phyloP scores from a whole-genome alignment of 495 filamentous ascomycete species.

The Tuber aestivum region DNA sequence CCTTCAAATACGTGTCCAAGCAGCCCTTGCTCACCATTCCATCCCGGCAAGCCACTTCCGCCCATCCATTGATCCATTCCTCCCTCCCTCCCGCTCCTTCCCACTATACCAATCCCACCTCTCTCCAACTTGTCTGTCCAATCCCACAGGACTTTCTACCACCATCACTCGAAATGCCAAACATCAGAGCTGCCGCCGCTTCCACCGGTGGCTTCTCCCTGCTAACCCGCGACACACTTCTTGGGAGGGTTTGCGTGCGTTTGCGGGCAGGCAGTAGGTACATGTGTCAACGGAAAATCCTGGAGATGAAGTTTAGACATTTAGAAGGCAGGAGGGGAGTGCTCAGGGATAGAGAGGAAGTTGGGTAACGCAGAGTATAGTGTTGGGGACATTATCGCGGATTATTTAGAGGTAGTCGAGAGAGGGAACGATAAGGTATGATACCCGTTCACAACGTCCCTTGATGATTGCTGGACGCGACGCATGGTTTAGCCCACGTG shows the following conservation, averaged over 20 bases:
- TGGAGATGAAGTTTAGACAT: background rate
- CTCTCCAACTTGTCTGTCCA: background rate
- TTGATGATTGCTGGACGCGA: slow-evolving; percentile 29
- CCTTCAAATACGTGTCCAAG: too few relatives aligned
- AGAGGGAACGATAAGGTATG: slow-evolving; percentile 51
- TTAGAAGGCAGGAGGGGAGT: background rate
- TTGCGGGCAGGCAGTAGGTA: background rate
- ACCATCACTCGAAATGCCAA: background rate
- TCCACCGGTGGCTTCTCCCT: background rate
- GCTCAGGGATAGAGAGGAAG: slow-evolving; percentile 58
- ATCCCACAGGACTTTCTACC: slow-evolving; percentile 1
- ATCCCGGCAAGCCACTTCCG: background rate
- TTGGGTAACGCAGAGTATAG: slow-evolving; percentile 54
- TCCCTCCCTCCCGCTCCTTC: slow-evolving; percentile 9
- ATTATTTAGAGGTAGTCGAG: slow-evolving; percentile 71
- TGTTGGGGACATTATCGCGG: slow-evolving; percentile 60
- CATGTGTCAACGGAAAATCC: background rate
- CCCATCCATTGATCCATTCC: background rate
- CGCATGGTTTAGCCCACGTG: slow-evolving; percentile 39
- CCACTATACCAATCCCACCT: background rate
- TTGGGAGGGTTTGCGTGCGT: background rate
- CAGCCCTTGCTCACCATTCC: background rate
- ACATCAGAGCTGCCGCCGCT: background rate
- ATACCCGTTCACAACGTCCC: background rate
- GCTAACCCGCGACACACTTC: background rate